Percentiles rank a stretch among this genome's conserved stretches.
phyloP scores from a whole-genome alignment of 2,329 filamentous ascomycete genomes.

The Fusarium pilosicola region DNA sequence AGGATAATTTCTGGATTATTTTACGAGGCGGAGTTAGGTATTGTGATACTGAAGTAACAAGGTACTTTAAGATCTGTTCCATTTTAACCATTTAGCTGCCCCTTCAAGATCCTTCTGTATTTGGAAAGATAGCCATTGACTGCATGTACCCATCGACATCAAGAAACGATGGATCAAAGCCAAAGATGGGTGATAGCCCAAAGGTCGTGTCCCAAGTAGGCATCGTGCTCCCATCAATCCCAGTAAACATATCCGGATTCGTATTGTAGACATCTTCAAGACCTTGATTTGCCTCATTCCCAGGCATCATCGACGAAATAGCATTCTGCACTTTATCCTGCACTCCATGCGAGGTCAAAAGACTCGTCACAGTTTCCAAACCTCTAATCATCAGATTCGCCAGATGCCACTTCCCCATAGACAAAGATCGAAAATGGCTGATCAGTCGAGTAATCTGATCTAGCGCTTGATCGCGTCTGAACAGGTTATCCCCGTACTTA shows the following conservation, averaged over 20 bases:
- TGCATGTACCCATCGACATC: constrained; percentile 30
- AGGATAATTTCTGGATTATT: too few relatives aligned
- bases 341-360: neutral
- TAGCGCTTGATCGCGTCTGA: constrained; percentile 50
- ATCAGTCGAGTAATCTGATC: constrained; percentile 52
- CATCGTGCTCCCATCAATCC: constrained; percentile 26
- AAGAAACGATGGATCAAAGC: constrained; percentile 40
- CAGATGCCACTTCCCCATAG: constrained; percentile 57
- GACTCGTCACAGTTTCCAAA: constrained; percentile 47
- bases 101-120: neutral
- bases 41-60: too few relatives aligned
- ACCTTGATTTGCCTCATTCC: neutral
- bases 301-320: neutral
- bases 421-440: constrained; percentile 51
- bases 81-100: too few relatives aligned
- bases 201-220: constrained; percentile 43
- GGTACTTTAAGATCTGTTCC: too few relatives aligned
- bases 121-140: constrained; percentile 31
- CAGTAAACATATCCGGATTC: constrained; percentile 7
- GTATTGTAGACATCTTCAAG: constrained; percentile 2
- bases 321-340: neutral
- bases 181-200: constrained; percentile 44
- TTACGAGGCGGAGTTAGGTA: too few relatives aligned
- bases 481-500: constrained; percentile 53
- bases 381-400: constrained; percentile 59